phyloP scores from a whole-genome alignment of 352 stramenopile genomes.

The Pythium insidiosum region DNA sequence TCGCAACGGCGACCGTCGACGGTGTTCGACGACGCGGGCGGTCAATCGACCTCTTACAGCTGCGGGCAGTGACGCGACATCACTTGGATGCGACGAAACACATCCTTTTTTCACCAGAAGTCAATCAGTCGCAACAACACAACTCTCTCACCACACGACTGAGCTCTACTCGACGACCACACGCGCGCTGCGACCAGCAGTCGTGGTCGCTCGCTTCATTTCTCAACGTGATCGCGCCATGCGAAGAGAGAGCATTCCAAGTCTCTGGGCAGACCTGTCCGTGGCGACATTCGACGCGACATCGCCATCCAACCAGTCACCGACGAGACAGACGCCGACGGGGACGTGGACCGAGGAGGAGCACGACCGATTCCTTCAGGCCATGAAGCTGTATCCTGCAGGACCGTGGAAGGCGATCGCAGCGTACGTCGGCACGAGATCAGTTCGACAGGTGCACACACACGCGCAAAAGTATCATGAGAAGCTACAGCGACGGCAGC shows the following conservation, averaged over 20 bases:
- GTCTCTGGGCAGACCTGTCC: neutral
- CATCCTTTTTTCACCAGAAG: no score
- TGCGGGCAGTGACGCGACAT: no score
- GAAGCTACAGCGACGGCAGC: constrained; percentile 55
- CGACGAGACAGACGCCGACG: no score
- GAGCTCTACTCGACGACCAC: constrained; percentile 14
- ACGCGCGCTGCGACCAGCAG: neutral
- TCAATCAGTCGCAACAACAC: no score
- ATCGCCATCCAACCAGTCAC: no score
- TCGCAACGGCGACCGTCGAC: no score
- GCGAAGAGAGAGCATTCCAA: neutral
- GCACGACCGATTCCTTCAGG: constrained; percentile 63
- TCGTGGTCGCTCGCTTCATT: neutral
- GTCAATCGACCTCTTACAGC: no score
- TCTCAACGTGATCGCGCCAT: neutral
- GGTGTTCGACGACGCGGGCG: no score
- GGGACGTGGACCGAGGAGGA: constrained; percentile 62
- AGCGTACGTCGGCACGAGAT: constrained; percentile 60
- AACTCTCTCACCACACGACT: no score
- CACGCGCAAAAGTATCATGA: constrained; percentile 80
- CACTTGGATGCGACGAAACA: no score
- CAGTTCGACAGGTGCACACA: constrained; percentile 61
- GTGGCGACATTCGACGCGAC: neutral
- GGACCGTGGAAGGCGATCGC: constrained; percentile 69
- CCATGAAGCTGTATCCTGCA: constrained; percentile 59